Conservation (phyloP, 1,284 basidiomycete species). For the Ceratorhiza oryzae-sativae region DNA sequence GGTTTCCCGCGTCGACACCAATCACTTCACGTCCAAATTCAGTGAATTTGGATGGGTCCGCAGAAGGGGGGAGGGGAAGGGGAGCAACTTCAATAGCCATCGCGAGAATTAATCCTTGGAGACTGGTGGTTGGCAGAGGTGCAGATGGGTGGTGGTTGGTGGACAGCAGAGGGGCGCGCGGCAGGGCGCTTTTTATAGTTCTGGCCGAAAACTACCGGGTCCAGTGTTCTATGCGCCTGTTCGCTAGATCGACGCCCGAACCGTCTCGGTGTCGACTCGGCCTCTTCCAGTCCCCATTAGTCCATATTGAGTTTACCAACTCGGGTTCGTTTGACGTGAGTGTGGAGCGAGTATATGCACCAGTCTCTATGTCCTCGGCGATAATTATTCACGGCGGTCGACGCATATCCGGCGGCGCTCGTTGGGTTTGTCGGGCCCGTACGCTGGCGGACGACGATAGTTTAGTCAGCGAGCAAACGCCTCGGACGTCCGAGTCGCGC, state of each 20-base stretch:
- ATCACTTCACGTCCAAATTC: conserved; percentile 72
- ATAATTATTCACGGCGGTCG: background rate
- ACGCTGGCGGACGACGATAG: background rate
- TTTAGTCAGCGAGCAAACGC: background rate
- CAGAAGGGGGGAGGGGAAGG: conserved; percentile 65
- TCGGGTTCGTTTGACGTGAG: background rate
- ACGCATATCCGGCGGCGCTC: background rate
- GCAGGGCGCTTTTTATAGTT: background rate
- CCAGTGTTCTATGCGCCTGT: background rate
- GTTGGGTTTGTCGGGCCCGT: conserved; percentile 20
- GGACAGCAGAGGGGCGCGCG: background rate
- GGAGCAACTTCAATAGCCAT: conserved; percentile 67
- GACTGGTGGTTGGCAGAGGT: background rate
- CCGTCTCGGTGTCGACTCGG: background rate
- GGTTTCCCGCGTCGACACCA: conserved; percentile 64
- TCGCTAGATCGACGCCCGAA: conserved; percentile 19
- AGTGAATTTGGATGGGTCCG: conserved; percentile 63
- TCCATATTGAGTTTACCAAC: background rate
- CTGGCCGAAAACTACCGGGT: conserved; percentile 21
- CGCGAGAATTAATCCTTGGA: background rate
- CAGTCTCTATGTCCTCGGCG: background rate
- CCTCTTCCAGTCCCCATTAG: background rate
- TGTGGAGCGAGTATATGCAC: background rate
- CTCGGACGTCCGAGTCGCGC: conserved; percentile 28
- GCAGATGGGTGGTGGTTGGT: background rate